Conservation (phyloP, 805 yeast genomes). For the Pichia paraexigua region DNA sequence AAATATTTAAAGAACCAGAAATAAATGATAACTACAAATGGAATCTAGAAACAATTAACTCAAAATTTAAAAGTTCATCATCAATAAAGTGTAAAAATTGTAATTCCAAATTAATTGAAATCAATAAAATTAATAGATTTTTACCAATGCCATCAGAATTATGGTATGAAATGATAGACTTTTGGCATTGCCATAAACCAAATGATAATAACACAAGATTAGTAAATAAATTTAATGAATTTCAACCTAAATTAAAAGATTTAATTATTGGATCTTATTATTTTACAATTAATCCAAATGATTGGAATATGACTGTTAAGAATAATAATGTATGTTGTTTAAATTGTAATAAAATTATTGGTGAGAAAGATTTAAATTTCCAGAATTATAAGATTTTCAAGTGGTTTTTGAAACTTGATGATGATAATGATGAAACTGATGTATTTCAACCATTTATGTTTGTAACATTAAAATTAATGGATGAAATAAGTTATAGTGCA, state of each 20-base stretch:
- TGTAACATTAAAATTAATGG: slow-evolving; percentile 33
- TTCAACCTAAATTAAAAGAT: slow-evolving; percentile 36
- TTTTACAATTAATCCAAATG: slow-evolving; percentile 31
- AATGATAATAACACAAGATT: slow-evolving; percentile 9
- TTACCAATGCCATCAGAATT: slow-evolving; percentile 80
- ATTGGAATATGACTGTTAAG: slow-evolving; percentile 11
- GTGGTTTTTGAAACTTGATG: slow-evolving; percentile 14
- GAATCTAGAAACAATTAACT: slow-evolving; percentile 14
- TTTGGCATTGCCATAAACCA: slow-evolving; percentile 96
- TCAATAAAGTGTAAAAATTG: slow-evolving; percentile 16
- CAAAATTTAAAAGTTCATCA: background rate
- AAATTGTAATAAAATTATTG: slow-evolving; percentile 33
- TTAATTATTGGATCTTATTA: slow-evolving; percentile 54
- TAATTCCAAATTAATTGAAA: slow-evolving; percentile 14
- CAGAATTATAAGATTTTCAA: slow-evolving; percentile 23
- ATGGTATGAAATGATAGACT: slow-evolving; percentile 95
- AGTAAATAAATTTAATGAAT: slow-evolving; percentile 30
- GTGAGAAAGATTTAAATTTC: slow-evolving; percentile 30
- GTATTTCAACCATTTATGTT: slow-evolving; percentile 30
- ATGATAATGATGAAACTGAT: slow-evolving; percentile 12
- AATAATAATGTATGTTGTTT: slow-evolving; percentile 26
- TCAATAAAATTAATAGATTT: slow-evolving; percentile 30
- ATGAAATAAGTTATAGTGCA: slow-evolving; percentile 36
- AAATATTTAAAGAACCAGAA: background rate
- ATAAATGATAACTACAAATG: slow-evolving; percentile 19